These are phyloP conservation scores for Candida glucosophila DNA, from an alignment of 1,139 yeast genomes.

Conservation along the genomic window DNA sequence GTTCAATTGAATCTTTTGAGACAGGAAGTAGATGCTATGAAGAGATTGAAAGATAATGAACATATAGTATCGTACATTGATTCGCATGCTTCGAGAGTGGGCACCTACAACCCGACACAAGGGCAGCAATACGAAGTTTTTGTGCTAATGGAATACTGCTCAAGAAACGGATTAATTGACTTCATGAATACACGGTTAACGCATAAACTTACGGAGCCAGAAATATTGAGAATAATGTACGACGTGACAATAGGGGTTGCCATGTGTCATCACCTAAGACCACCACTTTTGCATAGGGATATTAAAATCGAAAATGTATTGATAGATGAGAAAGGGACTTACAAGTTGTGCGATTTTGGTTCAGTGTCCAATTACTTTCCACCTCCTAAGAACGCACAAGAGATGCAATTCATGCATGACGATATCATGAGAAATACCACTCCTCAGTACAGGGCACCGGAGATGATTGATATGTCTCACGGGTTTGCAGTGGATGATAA, in stretches of 20 bases:
- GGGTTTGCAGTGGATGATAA: conserved; percentile 90
- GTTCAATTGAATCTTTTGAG: conserved; percentile 57
- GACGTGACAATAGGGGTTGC: conserved; percentile 80
- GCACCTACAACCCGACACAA: conserved; percentile 17
- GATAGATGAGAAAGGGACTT: conserved; percentile 62
- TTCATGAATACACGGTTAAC: conserved; percentile 89
- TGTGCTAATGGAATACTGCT: conserved; percentile 86
- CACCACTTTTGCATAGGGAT: conserved; percentile 86
- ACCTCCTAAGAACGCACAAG: conserved; percentile 59
- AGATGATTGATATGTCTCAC: conserved; percentile 83
- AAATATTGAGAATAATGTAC: conserved; percentile 73
- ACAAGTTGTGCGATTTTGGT: conserved; percentile 90
- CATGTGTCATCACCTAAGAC: conserved; percentile 76
- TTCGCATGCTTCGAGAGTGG: conserved; percentile 80
- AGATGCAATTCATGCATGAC: conserved; percentile 60
- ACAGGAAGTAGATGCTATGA: conserved; percentile 80
- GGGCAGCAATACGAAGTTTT: conserved; percentile 73
- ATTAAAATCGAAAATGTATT: conserved; percentile 92
- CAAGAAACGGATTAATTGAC: conserved; percentile 79
- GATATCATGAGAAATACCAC: conserved; percentile 90
- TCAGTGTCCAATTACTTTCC: conserved; percentile 67
- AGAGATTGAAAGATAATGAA: conserved; percentile 65
- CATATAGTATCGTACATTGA: conserved; percentile 86
- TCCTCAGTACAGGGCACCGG: conserved; percentile 96
- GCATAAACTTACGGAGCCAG: conserved; percentile 72